Conservation (phyloP, 352 stramenopile genomes). For the Pythium apleroticum region DNA sequence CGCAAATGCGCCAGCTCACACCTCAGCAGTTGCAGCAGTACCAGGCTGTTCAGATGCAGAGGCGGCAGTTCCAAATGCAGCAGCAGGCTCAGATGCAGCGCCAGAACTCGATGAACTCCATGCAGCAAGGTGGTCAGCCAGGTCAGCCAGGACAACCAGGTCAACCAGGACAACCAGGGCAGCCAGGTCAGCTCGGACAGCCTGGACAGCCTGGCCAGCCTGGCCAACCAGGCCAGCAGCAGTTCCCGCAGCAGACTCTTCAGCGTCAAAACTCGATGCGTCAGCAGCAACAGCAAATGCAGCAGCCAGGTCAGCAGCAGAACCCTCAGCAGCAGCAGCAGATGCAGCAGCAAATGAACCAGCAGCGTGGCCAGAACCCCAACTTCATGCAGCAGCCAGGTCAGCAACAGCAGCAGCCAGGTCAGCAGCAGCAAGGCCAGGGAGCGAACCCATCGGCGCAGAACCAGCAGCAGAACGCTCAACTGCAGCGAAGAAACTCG, state of each 20-base stretch:
- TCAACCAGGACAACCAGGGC: constrained; percentile 47
- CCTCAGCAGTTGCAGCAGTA: constrained; percentile 82
- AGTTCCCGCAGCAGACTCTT: constrained; percentile 11
- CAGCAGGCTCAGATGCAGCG: constrained; percentile 67
- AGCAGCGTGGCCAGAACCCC: constrained; percentile 51
- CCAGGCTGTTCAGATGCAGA: constrained; percentile 37
- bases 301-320: constrained; percentile 23
- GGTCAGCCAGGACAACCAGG: constrained; percentile 11
- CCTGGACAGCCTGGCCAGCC: constrained; percentile 15
- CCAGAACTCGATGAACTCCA: constrained; percentile 58
- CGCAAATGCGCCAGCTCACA: constrained; percentile 77
- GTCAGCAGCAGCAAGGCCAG: constrained; percentile 45
- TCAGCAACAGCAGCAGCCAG: constrained; percentile 39
- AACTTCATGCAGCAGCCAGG: constrained; percentile 64
- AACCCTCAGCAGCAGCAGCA: constrained; percentile 45
- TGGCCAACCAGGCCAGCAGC: constrained; percentile 9
- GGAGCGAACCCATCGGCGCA: constrained; percentile 14
- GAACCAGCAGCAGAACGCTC: constrained; percentile 29
- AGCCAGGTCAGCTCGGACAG: constrained; percentile 36
- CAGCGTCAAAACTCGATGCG: constrained; percentile 50
- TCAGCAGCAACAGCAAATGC: constrained; percentile 45
- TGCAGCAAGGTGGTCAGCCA: constrained; percentile 51
- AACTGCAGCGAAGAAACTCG: constrained; percentile 38
- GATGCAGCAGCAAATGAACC: constrained; percentile 52
- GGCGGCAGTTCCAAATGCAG: constrained; percentile 53